These are phyloP conservation scores for Coemansia sp. DNA, from an alignment of 192 early-diverging fungal genomes.

Conservation along the genomic window DNA sequence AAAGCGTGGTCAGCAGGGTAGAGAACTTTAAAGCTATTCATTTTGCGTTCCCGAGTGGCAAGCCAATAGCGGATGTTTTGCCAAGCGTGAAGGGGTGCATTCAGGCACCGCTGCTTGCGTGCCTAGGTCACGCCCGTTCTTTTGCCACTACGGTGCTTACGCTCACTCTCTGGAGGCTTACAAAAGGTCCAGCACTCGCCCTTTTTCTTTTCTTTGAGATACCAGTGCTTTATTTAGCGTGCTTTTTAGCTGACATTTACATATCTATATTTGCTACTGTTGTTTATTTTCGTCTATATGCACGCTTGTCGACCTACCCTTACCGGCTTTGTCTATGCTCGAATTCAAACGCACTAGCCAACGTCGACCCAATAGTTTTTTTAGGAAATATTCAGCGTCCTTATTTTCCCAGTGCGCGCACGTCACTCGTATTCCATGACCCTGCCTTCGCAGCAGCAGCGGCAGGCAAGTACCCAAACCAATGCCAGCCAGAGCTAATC, in stretches of 20 bases:
- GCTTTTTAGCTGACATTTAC: background rate
- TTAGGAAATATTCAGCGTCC: background rate
- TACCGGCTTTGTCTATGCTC: background rate
- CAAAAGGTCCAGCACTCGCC: background rate
- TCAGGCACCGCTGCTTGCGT: background rate
- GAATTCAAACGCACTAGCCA: background rate
- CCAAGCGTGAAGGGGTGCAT: background rate
- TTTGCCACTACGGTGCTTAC: no score
- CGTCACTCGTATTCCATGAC: background rate
- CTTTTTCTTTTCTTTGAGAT: background rate
- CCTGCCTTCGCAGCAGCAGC: background rate
- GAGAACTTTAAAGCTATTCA: background rate
- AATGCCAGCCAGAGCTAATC: background rate
- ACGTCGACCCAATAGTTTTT: background rate
- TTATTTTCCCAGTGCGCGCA: background rate
- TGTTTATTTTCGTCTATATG: background rate
- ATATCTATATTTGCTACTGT: background rate
- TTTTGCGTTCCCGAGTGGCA: background rate
- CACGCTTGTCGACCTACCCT: background rate
- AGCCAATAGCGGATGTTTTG: no score
- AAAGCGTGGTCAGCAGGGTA: background rate
- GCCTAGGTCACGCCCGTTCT: conserved; percentile 2
- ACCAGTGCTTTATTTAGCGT: background rate
- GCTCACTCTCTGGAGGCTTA: background rate
- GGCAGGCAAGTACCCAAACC: background rate